Evolutionary conservation across 73 alveolate genomes (phyloP).

Genomic region (Paramecium bursaria): DNA sequence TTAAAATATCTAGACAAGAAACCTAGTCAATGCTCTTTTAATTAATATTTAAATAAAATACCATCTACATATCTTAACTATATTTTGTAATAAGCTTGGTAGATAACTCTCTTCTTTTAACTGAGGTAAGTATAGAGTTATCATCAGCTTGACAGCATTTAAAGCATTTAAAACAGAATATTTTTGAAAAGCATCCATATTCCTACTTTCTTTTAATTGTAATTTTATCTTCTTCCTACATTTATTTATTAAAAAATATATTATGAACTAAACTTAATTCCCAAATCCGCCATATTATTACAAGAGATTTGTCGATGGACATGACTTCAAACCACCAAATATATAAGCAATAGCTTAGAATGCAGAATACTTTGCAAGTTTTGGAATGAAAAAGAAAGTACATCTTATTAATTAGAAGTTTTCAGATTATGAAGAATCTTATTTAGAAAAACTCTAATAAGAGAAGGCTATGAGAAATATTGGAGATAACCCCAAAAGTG

Average conservation of each 20-base stretch:
- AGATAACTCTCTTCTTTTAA: conserved; percentile 61
- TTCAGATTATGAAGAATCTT: too few relatives aligned
- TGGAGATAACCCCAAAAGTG: too few relatives aligned
- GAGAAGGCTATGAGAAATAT: too few relatives aligned
- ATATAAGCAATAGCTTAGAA: too few relatives aligned
- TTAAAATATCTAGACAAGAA: conserved; percentile 39
- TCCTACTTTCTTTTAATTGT: conserved; percentile 39
- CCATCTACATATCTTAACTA: conserved; percentile 40
- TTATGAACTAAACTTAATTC: neutral
- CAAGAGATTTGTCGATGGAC: too few relatives aligned
- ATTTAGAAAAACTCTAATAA: too few relatives aligned
- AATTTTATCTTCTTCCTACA: conserved; percentile 12
- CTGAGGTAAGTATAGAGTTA: conserved; percentile 58
- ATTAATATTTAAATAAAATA: neutral
- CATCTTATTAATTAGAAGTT: too few relatives aligned
- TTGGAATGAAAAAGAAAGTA: too few relatives aligned
- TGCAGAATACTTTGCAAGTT: too few relatives aligned
- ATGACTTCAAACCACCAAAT: too few relatives aligned
- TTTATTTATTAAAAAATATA: neutral
- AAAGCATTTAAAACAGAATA: conserved; percentile 63
- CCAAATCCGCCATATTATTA: too few relatives aligned
- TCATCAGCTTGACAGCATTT: conserved; percentile 69
- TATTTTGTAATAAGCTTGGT: conserved; percentile 53
- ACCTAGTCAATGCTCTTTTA: conserved; percentile 39
- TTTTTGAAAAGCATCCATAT: conserved; percentile 46